These are phyloP conservation scores for Cucumis melo DNA, from an alignment of 306 rosid species.

Conservation along the genomic window DNA sequence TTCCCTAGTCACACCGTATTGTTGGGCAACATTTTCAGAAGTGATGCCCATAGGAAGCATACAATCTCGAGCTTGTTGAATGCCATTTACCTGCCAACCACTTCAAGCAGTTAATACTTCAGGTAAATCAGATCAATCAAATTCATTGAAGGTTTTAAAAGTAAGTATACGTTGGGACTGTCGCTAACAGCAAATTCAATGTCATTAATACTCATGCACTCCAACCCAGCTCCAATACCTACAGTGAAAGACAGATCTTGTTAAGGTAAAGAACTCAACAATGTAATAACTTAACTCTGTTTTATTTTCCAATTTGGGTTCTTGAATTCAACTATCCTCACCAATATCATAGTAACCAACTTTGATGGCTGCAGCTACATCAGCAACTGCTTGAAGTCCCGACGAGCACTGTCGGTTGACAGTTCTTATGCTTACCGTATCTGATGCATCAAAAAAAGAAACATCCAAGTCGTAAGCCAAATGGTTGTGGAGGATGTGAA, in stretches of 20 bases:
- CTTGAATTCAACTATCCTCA: slow-evolving; percentile 14
- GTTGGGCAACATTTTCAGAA: slow-evolving; percentile 79
- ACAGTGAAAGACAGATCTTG: slow-evolving; percentile 10
- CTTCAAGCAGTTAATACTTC: neutral
- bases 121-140: neutral
- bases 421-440: slow-evolving; percentile 66
- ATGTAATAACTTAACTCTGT: neutral
- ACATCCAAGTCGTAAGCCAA: neutral
- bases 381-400: slow-evolving; percentile 93
- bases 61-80: slow-evolving; percentile 71
- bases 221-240: slow-evolving; percentile 93
- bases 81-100: slow-evolving; percentile 28
- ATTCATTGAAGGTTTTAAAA: neutral
- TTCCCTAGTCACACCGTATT: slow-evolving; percentile 63
- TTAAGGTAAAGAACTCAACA: neutral
- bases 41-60: slow-evolving; percentile 90
- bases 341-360: slow-evolving; percentile 84
- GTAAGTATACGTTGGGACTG: slow-evolving; percentile 47
- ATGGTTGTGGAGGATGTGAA: neutral
- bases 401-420: slow-evolving; percentile 94
- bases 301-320: neutral
- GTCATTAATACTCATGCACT: slow-evolving; percentile 46
- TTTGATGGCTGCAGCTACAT: slow-evolving; percentile 81
- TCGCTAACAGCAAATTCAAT: slow-evolving; percentile 12
- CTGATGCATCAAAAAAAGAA: slow-evolving; percentile 26